A percentile compares a stretch with the other conserved stretches of the same genome.
Evolutionary conservation across 768 basidiomycete species (phyloP).

Genomic region (Trametes cubensis): DNA sequence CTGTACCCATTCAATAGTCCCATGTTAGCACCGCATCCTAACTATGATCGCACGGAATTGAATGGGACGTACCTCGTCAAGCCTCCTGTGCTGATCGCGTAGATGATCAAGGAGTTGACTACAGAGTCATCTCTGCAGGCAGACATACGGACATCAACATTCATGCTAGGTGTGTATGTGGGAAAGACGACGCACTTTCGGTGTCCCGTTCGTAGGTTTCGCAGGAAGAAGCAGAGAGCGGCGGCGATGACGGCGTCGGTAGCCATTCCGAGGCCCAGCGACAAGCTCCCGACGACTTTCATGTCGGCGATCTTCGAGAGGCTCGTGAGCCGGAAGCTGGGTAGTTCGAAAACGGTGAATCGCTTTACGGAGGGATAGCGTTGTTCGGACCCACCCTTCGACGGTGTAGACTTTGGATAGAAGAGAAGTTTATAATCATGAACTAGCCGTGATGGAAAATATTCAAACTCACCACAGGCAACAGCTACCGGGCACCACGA

Average conservation of each 20-base stretch:
- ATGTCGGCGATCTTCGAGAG: slow-evolving; percentile 47
- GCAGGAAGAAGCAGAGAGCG: slow-evolving; percentile 57
- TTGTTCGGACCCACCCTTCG: slow-evolving; percentile 40
- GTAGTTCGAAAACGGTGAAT: neutral
- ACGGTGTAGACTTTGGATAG: slow-evolving; percentile 43
- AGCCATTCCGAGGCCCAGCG: slow-evolving; percentile 51
- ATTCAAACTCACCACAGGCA: slow-evolving; percentile 39
- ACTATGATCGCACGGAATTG: neutral
- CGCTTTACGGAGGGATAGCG: neutral
- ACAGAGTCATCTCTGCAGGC: slow-evolving; percentile 53
- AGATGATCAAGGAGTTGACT: slow-evolving; percentile 58
- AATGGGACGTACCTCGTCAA: slow-evolving; percentile 53
- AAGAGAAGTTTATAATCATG: neutral
- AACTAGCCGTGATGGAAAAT: neutral
- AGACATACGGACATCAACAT: neutral
- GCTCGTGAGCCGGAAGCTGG: slow-evolving; percentile 31
- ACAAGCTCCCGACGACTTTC: slow-evolving; percentile 50
- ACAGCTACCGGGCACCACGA: slow-evolving; percentile 32
- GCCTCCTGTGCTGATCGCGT: slow-evolving; percentile 63
- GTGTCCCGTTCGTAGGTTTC: slow-evolving; percentile 54
- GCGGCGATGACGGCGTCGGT: slow-evolving; percentile 56
- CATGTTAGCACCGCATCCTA: neutral
- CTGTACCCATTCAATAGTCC: slow-evolving; percentile 29
- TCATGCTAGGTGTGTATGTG: neutral
- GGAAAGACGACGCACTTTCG: slow-evolving; percentile 35